Conservation (phyloP, 805 yeast species). For the Candida morakotiae region DNA sequence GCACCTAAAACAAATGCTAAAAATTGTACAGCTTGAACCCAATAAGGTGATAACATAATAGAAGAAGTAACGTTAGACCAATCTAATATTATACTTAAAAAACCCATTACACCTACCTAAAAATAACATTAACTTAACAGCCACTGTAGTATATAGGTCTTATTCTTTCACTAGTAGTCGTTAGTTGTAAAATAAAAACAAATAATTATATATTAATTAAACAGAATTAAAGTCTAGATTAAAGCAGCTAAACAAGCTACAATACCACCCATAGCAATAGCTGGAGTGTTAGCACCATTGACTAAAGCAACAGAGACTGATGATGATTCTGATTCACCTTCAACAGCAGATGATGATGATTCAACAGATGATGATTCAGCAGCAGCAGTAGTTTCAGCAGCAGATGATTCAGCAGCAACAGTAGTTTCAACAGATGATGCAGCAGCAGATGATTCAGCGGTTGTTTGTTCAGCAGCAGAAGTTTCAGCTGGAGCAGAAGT, state of each 20-base stretch:
- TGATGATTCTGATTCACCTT: background rate
- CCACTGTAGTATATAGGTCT: too few species aligned
- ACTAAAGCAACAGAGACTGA: background rate
- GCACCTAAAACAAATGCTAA: slow-evolving; percentile 39
- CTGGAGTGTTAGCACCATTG: slow-evolving; percentile 6
- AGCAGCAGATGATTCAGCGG: slow-evolving; percentile 1
- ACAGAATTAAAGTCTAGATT: slow-evolving; percentile 1
- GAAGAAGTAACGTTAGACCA: slow-evolving; percentile 47
- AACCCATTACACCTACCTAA: slow-evolving; percentile 48
- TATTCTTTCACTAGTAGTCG: too few species aligned
- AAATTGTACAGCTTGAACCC: slow-evolving; percentile 44
- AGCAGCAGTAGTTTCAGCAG: slow-evolving; percentile 43
- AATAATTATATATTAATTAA: too few species aligned
- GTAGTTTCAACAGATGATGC: slow-evolving; percentile 59
- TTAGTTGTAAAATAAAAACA: too few species aligned
- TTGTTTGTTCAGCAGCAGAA: slow-evolving; percentile 1
- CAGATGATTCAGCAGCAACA: slow-evolving; percentile 87
- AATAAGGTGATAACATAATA: slow-evolving; percentile 45
- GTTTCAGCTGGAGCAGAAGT: slow-evolving; percentile 1
- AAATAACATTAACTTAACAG: too few species aligned
- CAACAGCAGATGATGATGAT: background rate
- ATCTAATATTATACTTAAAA: slow-evolving; percentile 41
- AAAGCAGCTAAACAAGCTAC: slow-evolving; percentile 9
- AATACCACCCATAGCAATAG: slow-evolving; percentile 7
- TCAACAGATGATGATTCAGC: slow-evolving; percentile 1